Evolutionary conservation across 345 rosid genomes (phyloP).

Genomic region (Fremontodendron californicum): DNA sequence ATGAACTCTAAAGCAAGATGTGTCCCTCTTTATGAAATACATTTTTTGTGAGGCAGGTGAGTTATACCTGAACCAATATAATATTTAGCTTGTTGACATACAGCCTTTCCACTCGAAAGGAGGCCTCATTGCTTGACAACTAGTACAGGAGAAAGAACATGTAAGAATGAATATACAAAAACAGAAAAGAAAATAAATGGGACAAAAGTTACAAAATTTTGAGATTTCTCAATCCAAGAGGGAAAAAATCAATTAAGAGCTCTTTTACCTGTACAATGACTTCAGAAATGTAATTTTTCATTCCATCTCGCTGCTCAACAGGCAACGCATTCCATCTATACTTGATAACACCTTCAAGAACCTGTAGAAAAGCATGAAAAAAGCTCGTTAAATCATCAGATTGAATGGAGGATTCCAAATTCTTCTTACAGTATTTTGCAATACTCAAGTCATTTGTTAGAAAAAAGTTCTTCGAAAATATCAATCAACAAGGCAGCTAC

Average conservation of each 20-base stretch:
- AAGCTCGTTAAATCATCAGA: not conserved
- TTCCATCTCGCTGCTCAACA: slow-evolving; percentile 94
- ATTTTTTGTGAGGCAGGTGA: not conserved
- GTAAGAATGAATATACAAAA: not conserved
- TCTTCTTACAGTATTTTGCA: not conserved
- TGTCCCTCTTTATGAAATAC: not conserved
- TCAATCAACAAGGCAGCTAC: not conserved
- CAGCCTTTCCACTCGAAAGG: slow-evolving; percentile 82
- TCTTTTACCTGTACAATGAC: slow-evolving; percentile 85
- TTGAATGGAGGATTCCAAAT: not conserved
- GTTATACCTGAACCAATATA: slow-evolving; percentile 86
- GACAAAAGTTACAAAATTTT: too few species aligned
- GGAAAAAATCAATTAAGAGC: not conserved
- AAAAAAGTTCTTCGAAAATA: not conserved
- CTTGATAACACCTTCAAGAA: slow-evolving; percentile 96
- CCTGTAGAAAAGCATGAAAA: slow-evolving; percentile 40
- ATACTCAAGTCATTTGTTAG: not conserved
- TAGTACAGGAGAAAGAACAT: slow-evolving; percentile 18
- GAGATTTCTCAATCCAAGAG: not conserved
- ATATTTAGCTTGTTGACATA: slow-evolving; percentile 94
- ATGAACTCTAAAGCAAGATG: not conserved
- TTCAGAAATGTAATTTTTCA: slow-evolving; percentile 99
- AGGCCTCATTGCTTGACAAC: slow-evolving; percentile 89
- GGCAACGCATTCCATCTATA: slow-evolving; percentile 99
- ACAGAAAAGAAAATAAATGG: not conserved